Percentiles rank a stretch among this genome's conserved stretches.
Evolutionary conservation across 768 basidiomycete species (phyloP).

Genomic region (Inosperma sp.): DNA sequence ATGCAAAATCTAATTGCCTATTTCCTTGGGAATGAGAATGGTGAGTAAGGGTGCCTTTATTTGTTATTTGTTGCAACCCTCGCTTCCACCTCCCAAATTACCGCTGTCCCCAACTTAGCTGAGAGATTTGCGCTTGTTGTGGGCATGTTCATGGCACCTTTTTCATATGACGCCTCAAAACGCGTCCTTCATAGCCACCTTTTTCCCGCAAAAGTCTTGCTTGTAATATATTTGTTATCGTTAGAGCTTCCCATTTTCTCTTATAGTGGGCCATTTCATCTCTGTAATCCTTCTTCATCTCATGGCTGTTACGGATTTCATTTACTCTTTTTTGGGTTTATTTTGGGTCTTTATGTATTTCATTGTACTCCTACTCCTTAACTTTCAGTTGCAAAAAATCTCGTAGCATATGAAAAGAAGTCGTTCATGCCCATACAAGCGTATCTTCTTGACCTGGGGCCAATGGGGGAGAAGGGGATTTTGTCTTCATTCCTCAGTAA

Average conservation of each 20-base stretch:
- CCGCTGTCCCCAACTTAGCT: not conserved
- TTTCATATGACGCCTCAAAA: not conserved
- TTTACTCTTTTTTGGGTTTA: slow-evolving; percentile 1
- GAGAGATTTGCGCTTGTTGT: slow-evolving; percentile 8
- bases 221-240: no score
- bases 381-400: not conserved
- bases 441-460: slow-evolving; percentile 3
- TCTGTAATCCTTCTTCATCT: not conserved
- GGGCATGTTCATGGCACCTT: no score
- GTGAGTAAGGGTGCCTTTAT: slow-evolving; percentile 27
- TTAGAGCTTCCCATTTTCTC: not conserved
- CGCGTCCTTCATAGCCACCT: slow-evolving; percentile 2
- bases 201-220: no score
- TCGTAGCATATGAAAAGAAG: not conserved
- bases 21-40: slow-evolving; percentile 65
- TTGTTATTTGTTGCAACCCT: not conserved
- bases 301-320: not conserved
- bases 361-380: slow-evolving; percentile 3
- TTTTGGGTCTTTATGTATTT: not conserved
- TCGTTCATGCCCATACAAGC: slow-evolving; percentile 7
- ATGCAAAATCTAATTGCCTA: slow-evolving; percentile 81
- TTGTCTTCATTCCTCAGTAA: not conserved
- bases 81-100: slow-evolving; percentile 2
- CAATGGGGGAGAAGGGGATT: no score
- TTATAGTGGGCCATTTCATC: not conserved